Conservation (phyloP, 2,329 filamentous ascomycete genomes). For the Leptosphaerulina australis region DNA sequence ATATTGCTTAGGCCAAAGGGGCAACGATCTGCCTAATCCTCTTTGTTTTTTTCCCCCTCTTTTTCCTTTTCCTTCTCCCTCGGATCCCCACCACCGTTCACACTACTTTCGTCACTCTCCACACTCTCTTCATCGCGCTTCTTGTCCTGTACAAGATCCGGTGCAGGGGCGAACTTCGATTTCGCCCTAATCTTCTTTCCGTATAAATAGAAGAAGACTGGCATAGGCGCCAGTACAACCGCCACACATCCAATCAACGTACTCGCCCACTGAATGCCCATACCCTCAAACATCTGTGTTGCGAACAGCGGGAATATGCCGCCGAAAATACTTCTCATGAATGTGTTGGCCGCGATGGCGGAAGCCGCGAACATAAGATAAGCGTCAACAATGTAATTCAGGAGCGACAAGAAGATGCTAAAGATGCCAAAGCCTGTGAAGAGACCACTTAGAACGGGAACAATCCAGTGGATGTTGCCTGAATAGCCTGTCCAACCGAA, state of each 20-base stretch:
- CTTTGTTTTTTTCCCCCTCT: slow-evolving; percentile 8
- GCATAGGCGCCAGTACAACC: slow-evolving; percentile 51
- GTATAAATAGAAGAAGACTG: slow-evolving; percentile 52
- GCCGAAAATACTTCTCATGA: slow-evolving; percentile 58
- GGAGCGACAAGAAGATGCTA: slow-evolving; percentile 62
- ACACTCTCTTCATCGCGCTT: slow-evolving; percentile 41
- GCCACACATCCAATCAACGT: slow-evolving; percentile 55
- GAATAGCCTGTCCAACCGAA: slow-evolving; percentile 54
- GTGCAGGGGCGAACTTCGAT: slow-evolving; percentile 52
- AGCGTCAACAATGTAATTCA: slow-evolving; percentile 66
- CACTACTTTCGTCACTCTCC: slow-evolving; percentile 7
- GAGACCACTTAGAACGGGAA: slow-evolving; percentile 53
- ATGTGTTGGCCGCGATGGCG: slow-evolving; percentile 62
- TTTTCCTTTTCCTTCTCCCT: not conserved
- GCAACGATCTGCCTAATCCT: too few relatives aligned
- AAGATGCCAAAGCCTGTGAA: slow-evolving; percentile 64
- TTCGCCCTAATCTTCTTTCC: slow-evolving; percentile 53
- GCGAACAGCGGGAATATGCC: slow-evolving; percentile 62
- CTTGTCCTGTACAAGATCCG: slow-evolving; percentile 47
- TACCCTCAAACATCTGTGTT: slow-evolving; percentile 61
- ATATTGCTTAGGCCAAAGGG: too few relatives aligned
- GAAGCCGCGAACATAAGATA: slow-evolving; percentile 63
- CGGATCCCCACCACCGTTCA: not conserved
- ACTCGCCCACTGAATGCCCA: slow-evolving; percentile 57
- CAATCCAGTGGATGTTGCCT: slow-evolving; percentile 50